These are phyloP conservation scores for Naganishia onofrii DNA, from an alignment of 768 basidiomycete species.

Conservation along the genomic window DNA sequence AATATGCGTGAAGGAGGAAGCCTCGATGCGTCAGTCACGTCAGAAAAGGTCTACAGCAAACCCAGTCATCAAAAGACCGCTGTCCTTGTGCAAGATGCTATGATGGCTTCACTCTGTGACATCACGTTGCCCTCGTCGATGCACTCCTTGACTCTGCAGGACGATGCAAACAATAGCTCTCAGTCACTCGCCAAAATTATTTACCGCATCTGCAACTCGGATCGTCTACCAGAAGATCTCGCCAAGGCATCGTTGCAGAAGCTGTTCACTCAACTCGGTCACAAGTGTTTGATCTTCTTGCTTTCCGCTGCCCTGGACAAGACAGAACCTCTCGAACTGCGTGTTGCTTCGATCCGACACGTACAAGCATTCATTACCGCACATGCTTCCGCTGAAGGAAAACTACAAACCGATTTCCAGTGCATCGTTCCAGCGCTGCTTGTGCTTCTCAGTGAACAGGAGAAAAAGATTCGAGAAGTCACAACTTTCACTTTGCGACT, in stretches of 20 bases:
- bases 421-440: slow-evolving; percentile 50
- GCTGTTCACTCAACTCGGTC: slow-evolving; percentile 67
- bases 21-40: neutral
- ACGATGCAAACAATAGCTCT: neutral
- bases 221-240: slow-evolving; percentile 53
- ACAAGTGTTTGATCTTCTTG: slow-evolving; percentile 75
- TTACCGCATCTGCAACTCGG: slow-evolving; percentile 67
- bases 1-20: neutral
- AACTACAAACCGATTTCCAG: slow-evolving; percentile 54
- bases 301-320: slow-evolving; percentile 63
- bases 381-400: slow-evolving; percentile 55
- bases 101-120: slow-evolving; percentile 9
- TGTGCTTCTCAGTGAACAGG: slow-evolving; percentile 33
- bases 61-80: slow-evolving; percentile 28
- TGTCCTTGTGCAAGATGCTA: slow-evolving; percentile 14
- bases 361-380: slow-evolving; percentile 77
- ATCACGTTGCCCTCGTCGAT: neutral
- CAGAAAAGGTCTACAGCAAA: slow-evolving; percentile 29
- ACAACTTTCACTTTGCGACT: slow-evolving; percentile 44
- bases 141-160: neutral
- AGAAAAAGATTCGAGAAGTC: slow-evolving; percentile 46
- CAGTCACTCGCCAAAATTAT: slow-evolving; percentile 46
- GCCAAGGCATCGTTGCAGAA: slow-evolving; percentile 62
- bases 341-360: slow-evolving; percentile 67
- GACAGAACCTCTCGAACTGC: slow-evolving; percentile 42